Conservation (phyloP, 2,329 filamentous ascomycete genomes). For the Aaosphaeria arxii region DNA sequence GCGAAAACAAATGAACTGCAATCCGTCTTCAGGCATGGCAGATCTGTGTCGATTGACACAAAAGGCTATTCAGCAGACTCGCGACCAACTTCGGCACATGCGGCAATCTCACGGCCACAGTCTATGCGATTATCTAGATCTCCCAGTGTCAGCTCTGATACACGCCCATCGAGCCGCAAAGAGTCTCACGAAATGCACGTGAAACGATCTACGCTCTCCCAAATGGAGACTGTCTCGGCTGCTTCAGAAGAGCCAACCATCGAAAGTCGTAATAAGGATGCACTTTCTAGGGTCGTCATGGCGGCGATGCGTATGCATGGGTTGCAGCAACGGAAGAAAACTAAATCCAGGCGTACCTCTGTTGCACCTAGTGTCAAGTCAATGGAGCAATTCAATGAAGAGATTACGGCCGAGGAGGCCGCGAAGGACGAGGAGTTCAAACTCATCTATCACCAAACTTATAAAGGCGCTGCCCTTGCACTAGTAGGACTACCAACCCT, state of each 20-base stretch:
- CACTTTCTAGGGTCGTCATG: constrained; percentile 50
- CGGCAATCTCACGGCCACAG: constrained; percentile 15
- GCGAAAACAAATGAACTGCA: constrained; percentile 26
- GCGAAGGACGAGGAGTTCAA: constrained; percentile 51
- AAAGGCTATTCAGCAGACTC: constrained; percentile 18
- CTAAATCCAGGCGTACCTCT: constrained; percentile 21
- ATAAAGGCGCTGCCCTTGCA: constrained; percentile 48
- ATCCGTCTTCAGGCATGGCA: constrained; percentile 28
- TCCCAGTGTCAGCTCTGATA: constrained; percentile 31
- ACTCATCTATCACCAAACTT: constrained; percentile 51
- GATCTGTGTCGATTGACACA: constrained; percentile 27
- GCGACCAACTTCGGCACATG: constrained; percentile 23
- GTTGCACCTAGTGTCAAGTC: constrained; percentile 14
- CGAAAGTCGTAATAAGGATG: constrained; percentile 48
- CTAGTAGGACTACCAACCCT: constrained; percentile 30
- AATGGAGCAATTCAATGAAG: constrained; percentile 12
- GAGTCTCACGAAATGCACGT: constrained; percentile 18
- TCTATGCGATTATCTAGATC: constrained; percentile 28
- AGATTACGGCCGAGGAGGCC: constrained; percentile 23
- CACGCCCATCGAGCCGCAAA: constrained; percentile 27
- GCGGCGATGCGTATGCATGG: constrained; percentile 54
- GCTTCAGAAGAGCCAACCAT: constrained; percentile 31
- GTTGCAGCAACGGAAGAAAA: constrained; percentile 43
- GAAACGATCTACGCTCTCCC: constrained; percentile 31
- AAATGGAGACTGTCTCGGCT: constrained; percentile 29